Evolutionary conservation across 2,329 filamentous ascomycete species (phyloP).

Genomic region (Cladosporium sp.): DNA sequence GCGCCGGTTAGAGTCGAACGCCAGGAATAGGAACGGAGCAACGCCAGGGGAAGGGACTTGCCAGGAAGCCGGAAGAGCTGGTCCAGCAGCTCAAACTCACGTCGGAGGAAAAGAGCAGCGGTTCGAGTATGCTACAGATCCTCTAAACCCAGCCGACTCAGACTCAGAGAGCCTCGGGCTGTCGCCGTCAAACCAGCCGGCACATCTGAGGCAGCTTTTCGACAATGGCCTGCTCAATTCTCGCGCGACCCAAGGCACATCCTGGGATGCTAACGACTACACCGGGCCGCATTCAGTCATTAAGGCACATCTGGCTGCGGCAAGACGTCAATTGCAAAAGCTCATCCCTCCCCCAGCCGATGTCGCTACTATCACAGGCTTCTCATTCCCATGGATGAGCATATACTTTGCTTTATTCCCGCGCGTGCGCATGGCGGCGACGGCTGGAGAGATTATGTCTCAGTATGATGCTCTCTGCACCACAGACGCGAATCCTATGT

Average conservation of each 20-base stretch:
- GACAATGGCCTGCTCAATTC: conserved; percentile 25
- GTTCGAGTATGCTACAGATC: background rate
- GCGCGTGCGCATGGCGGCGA: conserved; percentile 15
- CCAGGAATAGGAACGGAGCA: background rate
- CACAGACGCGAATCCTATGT: conserved; percentile 21
- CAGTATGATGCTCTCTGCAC: conserved; percentile 22
- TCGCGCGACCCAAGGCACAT: background rate
- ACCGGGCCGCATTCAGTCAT: background rate
- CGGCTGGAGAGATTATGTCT: conserved; percentile 20
- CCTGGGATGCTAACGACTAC: background rate
- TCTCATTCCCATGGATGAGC: conserved; percentile 18
- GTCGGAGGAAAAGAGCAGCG: background rate
- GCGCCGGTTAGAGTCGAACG: conserved; percentile 15
- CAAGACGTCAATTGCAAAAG: conserved; percentile 17
- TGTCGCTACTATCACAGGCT: conserved; percentile 17
- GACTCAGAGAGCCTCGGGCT: conserved; percentile 12
- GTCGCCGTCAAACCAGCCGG: conserved; percentile 20
- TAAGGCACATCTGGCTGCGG: conserved; percentile 13
- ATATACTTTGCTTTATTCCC: conserved; percentile 23
- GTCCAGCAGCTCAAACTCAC: background rate
- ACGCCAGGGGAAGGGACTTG: too few species aligned
- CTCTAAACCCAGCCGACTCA: background rate
- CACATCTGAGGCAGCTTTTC: conserved; percentile 27
- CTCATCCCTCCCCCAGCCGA: conserved; percentile 25
- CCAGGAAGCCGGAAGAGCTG: too few species aligned